phyloP scores from a whole-genome alignment of 1,139 yeast genomes.

The Candida frijolesensis region DNA sequence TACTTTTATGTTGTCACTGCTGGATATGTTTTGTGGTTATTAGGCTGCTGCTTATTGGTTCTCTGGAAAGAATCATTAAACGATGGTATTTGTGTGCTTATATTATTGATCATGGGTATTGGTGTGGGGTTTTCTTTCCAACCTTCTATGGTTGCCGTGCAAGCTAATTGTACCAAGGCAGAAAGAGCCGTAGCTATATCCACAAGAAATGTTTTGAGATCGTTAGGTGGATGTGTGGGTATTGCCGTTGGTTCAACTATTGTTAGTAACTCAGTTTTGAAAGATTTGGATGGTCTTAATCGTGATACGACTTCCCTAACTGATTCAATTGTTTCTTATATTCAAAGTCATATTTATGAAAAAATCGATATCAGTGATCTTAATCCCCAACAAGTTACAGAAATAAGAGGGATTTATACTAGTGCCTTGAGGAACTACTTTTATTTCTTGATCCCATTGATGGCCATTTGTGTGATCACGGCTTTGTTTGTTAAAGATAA shows the following conservation, averaged over 20 bases:
- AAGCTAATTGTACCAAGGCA: conserved; percentile 51
- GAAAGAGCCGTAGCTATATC: conserved; percentile 61
- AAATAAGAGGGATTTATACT: conserved; percentile 33
- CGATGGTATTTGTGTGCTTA: conserved; percentile 36
- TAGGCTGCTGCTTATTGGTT: conserved; percentile 41
- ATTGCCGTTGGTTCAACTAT: conserved; percentile 29
- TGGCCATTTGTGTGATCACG: conserved; percentile 39
- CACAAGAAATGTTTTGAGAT: conserved; percentile 52
- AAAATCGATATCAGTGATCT: conserved; percentile 20
- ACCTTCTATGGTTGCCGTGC: conserved; percentile 54
- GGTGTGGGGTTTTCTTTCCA: conserved; percentile 41
- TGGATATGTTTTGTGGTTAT: conserved; percentile 48
- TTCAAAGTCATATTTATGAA: conserved; percentile 22
- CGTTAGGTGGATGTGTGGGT: conserved; percentile 56
- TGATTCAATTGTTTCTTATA: conserved; percentile 18
- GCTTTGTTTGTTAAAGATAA: conserved; percentile 41
- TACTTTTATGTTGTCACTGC: conserved; percentile 42
- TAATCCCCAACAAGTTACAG: conserved; percentile 21
- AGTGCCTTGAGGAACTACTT: conserved; percentile 41
- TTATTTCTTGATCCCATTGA: conserved; percentile 42
- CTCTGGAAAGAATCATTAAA: conserved; percentile 32
- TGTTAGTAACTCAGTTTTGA: conserved; percentile 23
- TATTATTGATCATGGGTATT: conserved; percentile 45
- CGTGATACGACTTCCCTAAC: conserved; percentile 13
- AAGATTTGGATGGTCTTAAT: conserved; percentile 12